Evolutionary conservation across 805 yeast species (phyloP).

Genomic region (Candida piceae): DNA sequence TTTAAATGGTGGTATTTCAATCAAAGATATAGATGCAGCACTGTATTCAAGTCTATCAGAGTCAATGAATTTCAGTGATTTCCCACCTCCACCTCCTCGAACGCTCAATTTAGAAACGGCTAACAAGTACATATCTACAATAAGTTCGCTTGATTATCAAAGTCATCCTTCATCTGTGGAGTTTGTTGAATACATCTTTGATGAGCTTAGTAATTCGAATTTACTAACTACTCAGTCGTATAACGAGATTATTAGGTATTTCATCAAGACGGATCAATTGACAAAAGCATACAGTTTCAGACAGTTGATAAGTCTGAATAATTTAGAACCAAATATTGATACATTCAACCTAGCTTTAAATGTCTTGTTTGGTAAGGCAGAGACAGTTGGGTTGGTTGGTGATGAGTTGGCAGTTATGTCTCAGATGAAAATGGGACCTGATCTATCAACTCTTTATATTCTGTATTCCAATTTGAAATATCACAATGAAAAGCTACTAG

Average conservation of each 20-base stretch:
- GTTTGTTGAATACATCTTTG: constrained; percentile 9
- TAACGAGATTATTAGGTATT: constrained; percentile 7
- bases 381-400: too few relatives aligned
- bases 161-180: constrained; percentile 2
- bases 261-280: constrained; percentile 8
- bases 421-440: constrained; percentile 1
- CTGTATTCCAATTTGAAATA: constrained; percentile 7
- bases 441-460: constrained; percentile 9
- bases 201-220: constrained; percentile 5
- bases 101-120: constrained; percentile 2
- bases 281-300: not conserved
- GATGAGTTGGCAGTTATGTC: constrained; percentile 7
- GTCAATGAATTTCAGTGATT: not conserved
- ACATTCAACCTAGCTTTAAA: constrained; percentile 11
- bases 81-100: constrained; percentile 5
- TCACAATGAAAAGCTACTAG: constrained; percentile 4
- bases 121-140: constrained; percentile 7
- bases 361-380: constrained; percentile 4
- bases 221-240: constrained; percentile 5
- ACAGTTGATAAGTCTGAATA: not conserved
- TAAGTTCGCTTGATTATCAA: constrained; percentile 7
- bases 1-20: too few relatives aligned
- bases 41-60: not conserved
- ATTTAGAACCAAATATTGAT: constrained; percentile 1
- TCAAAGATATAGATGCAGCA: not conserved